A percentile compares a stretch with the other conserved stretches of the same genome.
These are phyloP conservation scores for Cercophora scortea DNA, from an alignment of 495 filamentous ascomycete genomes.

Conservation along the genomic window DNA sequence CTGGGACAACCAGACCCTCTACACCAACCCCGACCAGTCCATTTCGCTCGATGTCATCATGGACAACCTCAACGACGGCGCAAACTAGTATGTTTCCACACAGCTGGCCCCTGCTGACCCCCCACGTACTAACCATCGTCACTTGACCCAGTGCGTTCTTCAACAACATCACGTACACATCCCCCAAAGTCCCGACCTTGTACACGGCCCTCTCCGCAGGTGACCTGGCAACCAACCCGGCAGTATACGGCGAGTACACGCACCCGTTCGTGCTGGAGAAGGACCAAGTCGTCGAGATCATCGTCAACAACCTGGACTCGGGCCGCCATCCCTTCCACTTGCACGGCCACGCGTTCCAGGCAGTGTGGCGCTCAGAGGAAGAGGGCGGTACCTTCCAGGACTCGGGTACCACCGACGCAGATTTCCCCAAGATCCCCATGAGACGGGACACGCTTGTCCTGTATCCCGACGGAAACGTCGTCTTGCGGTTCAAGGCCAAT, in stretches of 20 bases:
- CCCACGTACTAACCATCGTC: background rate
- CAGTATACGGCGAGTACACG: conserved; percentile 67
- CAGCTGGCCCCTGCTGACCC: background rate
- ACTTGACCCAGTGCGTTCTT: conserved; percentile 50
- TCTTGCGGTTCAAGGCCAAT: conserved; percentile 59
- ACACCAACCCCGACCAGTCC: conserved; percentile 49
- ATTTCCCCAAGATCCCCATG: conserved; percentile 36
- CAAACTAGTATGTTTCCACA: conserved; percentile 50
- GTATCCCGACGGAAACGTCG: conserved; percentile 49
- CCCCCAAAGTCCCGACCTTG: conserved; percentile 70
- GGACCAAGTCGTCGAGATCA: conserved; percentile 63
- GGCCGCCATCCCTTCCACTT: conserved; percentile 81
- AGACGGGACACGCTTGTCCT: conserved; percentile 51
- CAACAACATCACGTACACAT: conserved; percentile 68
- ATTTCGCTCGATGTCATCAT: conserved; percentile 60
- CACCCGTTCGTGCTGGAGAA: conserved; percentile 61
- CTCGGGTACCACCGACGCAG: conserved; percentile 33
- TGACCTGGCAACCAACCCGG: conserved; percentile 49
- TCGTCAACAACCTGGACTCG: conserved; percentile 70
- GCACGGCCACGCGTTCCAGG: conserved; percentile 79
- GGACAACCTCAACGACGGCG: conserved; percentile 65
- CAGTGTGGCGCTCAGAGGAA: conserved; percentile 37
- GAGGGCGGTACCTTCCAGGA: conserved; percentile 36
- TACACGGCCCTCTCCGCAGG: conserved; percentile 67
- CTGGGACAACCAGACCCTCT: conserved; percentile 49